A percentile compares a stretch with the other conserved stretches of the same genome.
These are phyloP conservation scores for Aspergillus sparsus DNA, from an alignment of 495 filamentous ascomycete species.

Conservation along the genomic window DNA sequence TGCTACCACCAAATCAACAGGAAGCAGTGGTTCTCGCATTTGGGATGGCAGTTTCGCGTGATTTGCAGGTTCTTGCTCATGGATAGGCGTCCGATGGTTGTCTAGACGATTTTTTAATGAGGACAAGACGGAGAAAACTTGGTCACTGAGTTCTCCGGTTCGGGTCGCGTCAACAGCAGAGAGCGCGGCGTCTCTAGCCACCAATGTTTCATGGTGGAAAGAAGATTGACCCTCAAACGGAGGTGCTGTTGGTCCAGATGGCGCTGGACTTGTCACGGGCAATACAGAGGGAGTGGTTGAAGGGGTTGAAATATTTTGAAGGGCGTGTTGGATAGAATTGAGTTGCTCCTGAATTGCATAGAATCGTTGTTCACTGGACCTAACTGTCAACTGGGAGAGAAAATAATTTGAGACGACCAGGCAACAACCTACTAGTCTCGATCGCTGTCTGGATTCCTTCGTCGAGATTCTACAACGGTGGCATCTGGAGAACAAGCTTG, in stretches of 20 bases:
- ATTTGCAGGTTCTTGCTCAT: background rate
- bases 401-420: background rate
- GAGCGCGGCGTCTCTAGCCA: conserved; percentile 30
- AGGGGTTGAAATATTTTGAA: conserved; percentile 20
- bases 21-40: conserved; percentile 21
- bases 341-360: conserved; percentile 29
- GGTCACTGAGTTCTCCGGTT: conserved; percentile 15
- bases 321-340: conserved; percentile 20
- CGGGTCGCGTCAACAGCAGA: conserved; percentile 22
- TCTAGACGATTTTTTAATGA: conserved; percentile 26
- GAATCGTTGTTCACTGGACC: conserved; percentile 24
- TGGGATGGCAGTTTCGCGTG: conserved; percentile 2
- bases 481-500: no score
- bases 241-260: conserved; percentile 20
- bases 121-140: conserved; percentile 27
- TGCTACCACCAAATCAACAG: conserved; percentile 27
- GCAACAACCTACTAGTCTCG: conserved; percentile 16
- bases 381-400: background rate
- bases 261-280: conserved; percentile 9
- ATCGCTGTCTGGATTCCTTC: conserved; percentile 11
- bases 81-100: conserved; percentile 11
- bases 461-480: conserved; percentile 2
- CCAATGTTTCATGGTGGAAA: conserved; percentile 30
- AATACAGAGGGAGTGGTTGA: conserved; percentile 8
- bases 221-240: conserved; percentile 33